Conservation (phyloP, 345 rosid species). For the Diplotaxis tenuifolia region DNA sequence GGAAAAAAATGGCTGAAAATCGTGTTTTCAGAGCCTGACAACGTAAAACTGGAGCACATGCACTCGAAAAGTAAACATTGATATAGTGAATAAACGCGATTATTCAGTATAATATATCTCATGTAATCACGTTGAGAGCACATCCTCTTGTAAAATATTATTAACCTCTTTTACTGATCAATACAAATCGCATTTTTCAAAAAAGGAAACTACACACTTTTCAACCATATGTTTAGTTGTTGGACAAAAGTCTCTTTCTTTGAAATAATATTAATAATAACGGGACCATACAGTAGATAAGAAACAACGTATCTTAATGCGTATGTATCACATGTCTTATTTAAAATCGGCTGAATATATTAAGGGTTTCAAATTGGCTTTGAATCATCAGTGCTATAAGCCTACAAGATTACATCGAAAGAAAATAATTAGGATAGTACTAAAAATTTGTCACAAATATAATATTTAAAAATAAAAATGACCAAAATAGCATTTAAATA, state of each 20-base stretch:
- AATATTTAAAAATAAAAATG: too few species aligned
- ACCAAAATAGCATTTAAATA: too few species aligned
- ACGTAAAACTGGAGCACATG: not conserved
- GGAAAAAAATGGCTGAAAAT: too few species aligned
- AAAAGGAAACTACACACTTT: too few species aligned
- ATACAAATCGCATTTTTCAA: not conserved
- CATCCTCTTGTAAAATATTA: not conserved
- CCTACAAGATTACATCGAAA: too few species aligned
- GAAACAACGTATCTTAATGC: constrained; percentile 1
- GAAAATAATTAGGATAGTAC: too few species aligned
- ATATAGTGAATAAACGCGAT: not conserved
- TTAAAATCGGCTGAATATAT: not conserved
- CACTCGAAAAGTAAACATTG: not conserved
- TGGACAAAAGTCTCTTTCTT: not conserved
- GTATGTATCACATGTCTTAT: constrained; percentile 21
- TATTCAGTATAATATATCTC: not conserved
- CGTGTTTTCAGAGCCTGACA: not conserved
- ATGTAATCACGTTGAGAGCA: not conserved
- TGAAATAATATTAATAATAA: not conserved
- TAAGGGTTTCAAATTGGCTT: not conserved
- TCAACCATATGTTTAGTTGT: not conserved
- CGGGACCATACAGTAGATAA: not conserved
- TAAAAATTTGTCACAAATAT: too few species aligned
- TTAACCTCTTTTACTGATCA: not conserved
- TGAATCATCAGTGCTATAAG: not conserved